A percentile compares a stretch with the other conserved stretches of the same genome.
phyloP scores from a whole-genome alignment of 2,329 filamentous ascomycete species.

The Diaporthe ampelina region DNA sequence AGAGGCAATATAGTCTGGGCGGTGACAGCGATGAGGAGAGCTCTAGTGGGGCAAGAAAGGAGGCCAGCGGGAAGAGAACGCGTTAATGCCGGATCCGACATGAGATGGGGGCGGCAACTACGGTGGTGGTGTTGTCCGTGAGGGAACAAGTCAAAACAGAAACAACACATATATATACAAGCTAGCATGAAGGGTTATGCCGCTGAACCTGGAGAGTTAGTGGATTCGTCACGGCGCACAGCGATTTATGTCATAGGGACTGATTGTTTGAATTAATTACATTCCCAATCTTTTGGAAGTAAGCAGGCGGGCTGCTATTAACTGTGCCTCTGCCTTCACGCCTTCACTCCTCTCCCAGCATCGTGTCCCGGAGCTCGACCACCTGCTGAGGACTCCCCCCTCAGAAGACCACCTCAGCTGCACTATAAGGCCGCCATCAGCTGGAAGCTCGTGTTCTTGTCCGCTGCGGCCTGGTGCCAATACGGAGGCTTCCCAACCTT shows the following conservation, averaged over 20 bases:
- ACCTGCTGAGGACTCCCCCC: not conserved
- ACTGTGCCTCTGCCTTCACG: slow-evolving; percentile 11
- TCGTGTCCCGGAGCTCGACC: not conserved
- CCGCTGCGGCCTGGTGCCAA: not conserved
- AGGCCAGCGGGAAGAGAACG: slow-evolving; percentile 40
- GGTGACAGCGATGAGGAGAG: slow-evolving; percentile 69
- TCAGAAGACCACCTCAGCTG: not conserved
- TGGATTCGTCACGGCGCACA: slow-evolving; percentile 24
- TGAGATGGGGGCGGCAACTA: not conserved
- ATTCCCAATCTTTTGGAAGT: slow-evolving; percentile 12
- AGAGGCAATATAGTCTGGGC: slow-evolving; percentile 69
- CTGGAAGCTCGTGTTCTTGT: not conserved
- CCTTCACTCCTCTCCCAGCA: not conserved
- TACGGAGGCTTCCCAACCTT: not conserved
- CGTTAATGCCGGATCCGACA: not conserved
- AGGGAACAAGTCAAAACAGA: not conserved
- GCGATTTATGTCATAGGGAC: slow-evolving; percentile 15
- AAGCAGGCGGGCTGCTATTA: not conserved
- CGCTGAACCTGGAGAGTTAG: not conserved
- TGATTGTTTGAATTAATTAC: slow-evolving; percentile 15
- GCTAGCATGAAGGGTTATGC: not conserved
- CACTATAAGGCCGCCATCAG: not conserved
- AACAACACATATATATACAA: not conserved
- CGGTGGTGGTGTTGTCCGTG: not conserved
- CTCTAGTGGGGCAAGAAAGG: slow-evolving; percentile 47